Conservation (phyloP, 2,329 filamentous ascomycete species). For the Fusarium devonianum region DNA sequence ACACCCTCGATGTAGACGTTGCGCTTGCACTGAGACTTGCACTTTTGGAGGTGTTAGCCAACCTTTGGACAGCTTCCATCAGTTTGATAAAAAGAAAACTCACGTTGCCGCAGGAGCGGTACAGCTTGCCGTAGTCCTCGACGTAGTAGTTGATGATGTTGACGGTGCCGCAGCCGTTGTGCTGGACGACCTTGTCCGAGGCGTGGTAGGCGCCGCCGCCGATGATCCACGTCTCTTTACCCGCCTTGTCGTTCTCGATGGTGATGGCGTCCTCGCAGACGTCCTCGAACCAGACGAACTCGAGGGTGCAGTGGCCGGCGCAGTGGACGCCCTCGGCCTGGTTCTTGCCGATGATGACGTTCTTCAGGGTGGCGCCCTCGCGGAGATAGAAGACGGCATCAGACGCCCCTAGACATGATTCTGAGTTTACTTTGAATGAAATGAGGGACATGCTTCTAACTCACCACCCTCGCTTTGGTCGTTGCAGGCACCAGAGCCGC, state of each 20-base stretch:
- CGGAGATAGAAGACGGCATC: constrained; percentile 59
- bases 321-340: constrained; percentile 60
- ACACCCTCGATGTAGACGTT: constrained; percentile 24
- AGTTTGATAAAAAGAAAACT: too few relatives aligned
- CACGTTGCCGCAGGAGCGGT: constrained; percentile 55
- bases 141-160: constrained; percentile 38
- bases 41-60: too few relatives aligned
- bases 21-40: constrained; percentile 23
- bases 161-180: constrained; percentile 51
- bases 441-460: neutral
- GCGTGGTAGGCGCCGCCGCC: constrained; percentile 53
- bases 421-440: neutral
- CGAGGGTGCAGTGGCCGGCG: constrained; percentile 51
- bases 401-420: constrained; percentile 40
- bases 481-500: constrained; percentile 44
- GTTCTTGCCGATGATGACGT: constrained; percentile 60
- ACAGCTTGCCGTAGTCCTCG: constrained; percentile 55
- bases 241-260: constrained; percentile 34
- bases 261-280: constrained; percentile 49
- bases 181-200: constrained; percentile 51
- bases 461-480: constrained; percentile 39
- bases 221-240: constrained; percentile 49
- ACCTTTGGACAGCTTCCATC: too few relatives aligned
- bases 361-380: constrained; percentile 57
- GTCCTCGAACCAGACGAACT: constrained; percentile 49